Evolutionary conservation across 2,329 filamentous ascomycete genomes (phyloP).

Genomic region (Fusarium xyrophilum): DNA sequence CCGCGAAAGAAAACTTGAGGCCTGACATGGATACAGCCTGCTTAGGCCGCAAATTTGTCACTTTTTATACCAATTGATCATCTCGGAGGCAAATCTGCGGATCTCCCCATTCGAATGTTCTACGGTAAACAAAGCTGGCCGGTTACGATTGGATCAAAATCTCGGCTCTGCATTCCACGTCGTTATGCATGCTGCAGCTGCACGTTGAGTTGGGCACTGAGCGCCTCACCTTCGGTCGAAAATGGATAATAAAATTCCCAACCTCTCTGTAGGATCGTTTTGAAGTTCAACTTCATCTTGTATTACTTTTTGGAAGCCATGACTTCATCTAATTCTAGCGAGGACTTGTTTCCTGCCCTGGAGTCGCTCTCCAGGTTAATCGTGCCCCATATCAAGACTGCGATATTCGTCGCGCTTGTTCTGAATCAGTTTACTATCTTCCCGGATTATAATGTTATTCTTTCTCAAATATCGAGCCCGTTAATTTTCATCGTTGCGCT

Average conservation of each 20-base stretch:
- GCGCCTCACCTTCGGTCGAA: neutral
- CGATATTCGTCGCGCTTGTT: conserved; percentile 15
- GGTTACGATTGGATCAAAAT: conserved; percentile 4
- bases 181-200: conserved; percentile 11
- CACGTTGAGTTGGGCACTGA: neutral
- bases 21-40: conserved; percentile 8
- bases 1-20: conserved; percentile 8
- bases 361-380: conserved; percentile 19
- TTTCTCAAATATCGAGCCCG: conserved; percentile 9
- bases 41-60: neutral
- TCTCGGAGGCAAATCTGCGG: neutral
- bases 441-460: neutral
- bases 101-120: neutral
- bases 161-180: conserved; percentile 7
- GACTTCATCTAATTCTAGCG: conserved; percentile 17
- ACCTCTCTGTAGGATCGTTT: accelerated
- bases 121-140: neutral
- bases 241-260: neutral
- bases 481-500: conserved; percentile 5
- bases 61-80: neutral
- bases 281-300: accelerated
- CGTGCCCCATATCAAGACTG: conserved; percentile 16
- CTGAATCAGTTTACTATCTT: conserved; percentile 17
- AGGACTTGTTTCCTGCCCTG: conserved; percentile 25
- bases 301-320: neutral